Evolutionary conservation across 108 stramenopile genomes (phyloP).

Genomic region (Aurantiochytrium sp.): DNA sequence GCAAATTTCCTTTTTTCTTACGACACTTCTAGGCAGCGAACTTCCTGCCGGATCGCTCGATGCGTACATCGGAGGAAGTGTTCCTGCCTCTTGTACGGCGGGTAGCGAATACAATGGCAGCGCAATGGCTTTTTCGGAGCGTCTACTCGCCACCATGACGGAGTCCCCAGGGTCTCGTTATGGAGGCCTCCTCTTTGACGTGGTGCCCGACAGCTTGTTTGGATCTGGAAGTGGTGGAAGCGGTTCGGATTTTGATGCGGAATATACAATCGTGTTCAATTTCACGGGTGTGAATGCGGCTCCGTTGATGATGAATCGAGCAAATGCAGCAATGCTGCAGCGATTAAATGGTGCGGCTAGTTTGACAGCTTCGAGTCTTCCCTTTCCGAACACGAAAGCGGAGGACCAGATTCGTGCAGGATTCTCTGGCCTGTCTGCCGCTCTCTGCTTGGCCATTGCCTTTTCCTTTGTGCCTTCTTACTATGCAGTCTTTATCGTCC

Average conservation of each 20-base stretch:
- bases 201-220: not conserved
- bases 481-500: slow-evolving; percentile 42
- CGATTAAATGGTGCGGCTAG: not conserved
- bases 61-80: not conserved
- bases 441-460: slow-evolving; percentile 38
- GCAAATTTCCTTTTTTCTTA: not conserved
- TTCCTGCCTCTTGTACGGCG: not conserved
- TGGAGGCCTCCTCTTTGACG: not conserved
- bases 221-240: not conserved
- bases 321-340: not conserved
- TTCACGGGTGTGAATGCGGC: not conserved
- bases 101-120: not conserved
- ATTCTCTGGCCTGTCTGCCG: slow-evolving; percentile 19
- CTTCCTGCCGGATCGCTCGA: not conserved
- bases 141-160: not conserved
- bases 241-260: not conserved
- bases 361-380: not conserved
- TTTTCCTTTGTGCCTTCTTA: slow-evolving; percentile 44
- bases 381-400: not conserved
- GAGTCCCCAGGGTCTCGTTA: not conserved
- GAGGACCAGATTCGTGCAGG: not conserved
- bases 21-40: not conserved
- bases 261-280: not conserved
- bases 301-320: not conserved
- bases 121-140: not conserved